These are phyloP conservation scores for Hygrocybe coccinea DNA, from an alignment of 768 basidiomycete genomes.

Conservation along the genomic window DNA sequence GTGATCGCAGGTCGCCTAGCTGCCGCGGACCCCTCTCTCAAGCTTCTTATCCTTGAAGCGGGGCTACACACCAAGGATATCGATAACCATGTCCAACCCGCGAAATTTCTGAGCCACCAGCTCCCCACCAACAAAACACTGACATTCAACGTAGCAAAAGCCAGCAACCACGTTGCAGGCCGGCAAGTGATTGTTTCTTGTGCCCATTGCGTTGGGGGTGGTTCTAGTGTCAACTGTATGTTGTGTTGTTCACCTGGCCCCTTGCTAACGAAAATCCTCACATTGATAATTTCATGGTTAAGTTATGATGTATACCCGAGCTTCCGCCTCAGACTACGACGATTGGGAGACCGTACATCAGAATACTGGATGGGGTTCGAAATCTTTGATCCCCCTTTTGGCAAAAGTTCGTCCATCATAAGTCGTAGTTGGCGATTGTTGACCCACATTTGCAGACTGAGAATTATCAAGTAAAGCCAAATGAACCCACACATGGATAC, in stretches of 20 bases:
- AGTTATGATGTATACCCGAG: conserved; percentile 55
- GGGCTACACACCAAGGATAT: conserved; percentile 48
- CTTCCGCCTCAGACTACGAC: conserved; percentile 60
- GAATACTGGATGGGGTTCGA: conserved; percentile 60
- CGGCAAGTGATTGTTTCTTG: conserved; percentile 41
- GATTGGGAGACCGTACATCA: conserved; percentile 50
- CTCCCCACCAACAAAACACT: conserved; percentile 37
- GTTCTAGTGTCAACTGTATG: conserved; percentile 58
- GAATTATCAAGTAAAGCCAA: conserved; percentile 31
- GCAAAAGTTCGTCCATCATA: conserved; percentile 42
- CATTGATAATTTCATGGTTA: background rate
- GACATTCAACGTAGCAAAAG: conserved; percentile 41
- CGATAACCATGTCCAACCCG: conserved; percentile 50
- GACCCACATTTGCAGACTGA: conserved; percentile 31
- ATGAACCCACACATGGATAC: conserved; percentile 40
- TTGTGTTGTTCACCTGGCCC: too few species aligned
- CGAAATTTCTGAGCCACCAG: conserved; percentile 43
- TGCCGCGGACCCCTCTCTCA: conserved; percentile 33
- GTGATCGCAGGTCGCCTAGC: conserved; percentile 38
- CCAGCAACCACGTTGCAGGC: conserved; percentile 38
- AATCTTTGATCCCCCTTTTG: conserved; percentile 52
- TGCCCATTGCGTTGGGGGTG: conserved; percentile 57
- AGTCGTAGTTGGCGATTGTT: background rate
- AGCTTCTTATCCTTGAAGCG: conserved; percentile 44
- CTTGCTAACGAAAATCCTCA: background rate